These are phyloP conservation scores for Paecilomyces fulvus DNA, from an alignment of 2,329 filamentous ascomycete genomes.

Conservation along the genomic window DNA sequence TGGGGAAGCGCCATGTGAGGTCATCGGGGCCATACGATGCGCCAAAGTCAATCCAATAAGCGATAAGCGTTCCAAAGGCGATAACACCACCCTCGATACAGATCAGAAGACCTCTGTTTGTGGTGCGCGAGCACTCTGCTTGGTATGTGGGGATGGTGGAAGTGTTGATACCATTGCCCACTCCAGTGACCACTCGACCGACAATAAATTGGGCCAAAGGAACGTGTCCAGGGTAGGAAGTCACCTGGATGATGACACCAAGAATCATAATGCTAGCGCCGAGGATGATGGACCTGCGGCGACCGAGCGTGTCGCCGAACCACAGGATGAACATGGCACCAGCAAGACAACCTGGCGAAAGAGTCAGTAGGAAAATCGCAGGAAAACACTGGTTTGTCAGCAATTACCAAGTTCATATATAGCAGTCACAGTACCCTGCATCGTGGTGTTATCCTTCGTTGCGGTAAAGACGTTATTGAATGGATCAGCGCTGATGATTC, in stretches of 20 bases:
- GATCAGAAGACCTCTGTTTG: slow-evolving; percentile 48
- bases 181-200: slow-evolving; percentile 44
- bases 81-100: slow-evolving; percentile 43
- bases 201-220: slow-evolving; percentile 45
- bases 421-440: slow-evolving; percentile 41
- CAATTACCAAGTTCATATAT: slow-evolving; percentile 39
- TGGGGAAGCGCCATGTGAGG: slow-evolving; percentile 39
- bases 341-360: slow-evolving; percentile 21
- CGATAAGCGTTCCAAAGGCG: slow-evolving; percentile 23
- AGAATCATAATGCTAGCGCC: slow-evolving; percentile 46
- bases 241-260: slow-evolving; percentile 32
- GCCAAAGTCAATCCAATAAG: slow-evolving; percentile 19
- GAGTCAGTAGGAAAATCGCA: background rate
- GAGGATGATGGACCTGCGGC: slow-evolving; percentile 44
- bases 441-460: slow-evolving; percentile 33
- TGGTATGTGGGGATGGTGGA: slow-evolving; percentile 47
- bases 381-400: background rate
- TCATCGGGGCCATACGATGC: slow-evolving; percentile 14
- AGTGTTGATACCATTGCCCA: slow-evolving; percentile 50
- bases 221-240: slow-evolving; percentile 20
- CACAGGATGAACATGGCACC: slow-evolving; percentile 31
- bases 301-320: slow-evolving; percentile 28
- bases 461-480: slow-evolving; percentile 43
- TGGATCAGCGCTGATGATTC: slow-evolving; percentile 44
- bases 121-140: slow-evolving; percentile 39